Evolutionary conservation across 106 monocot genomes (phyloP).

Genomic region (Phalaenopsis equestris): DNA sequence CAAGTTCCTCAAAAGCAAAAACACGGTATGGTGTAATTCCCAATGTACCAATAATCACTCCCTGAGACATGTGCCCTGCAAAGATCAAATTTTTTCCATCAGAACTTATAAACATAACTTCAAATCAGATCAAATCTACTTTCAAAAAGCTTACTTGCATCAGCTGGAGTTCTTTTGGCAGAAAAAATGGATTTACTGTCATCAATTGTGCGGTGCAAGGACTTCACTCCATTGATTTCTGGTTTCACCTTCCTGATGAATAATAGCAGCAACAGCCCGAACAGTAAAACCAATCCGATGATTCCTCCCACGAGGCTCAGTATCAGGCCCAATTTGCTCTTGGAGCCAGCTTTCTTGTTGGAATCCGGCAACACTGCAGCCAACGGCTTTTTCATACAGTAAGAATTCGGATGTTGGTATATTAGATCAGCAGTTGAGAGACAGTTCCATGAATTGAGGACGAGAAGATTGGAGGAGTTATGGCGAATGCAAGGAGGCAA

Average conservation of each 20-base stretch:
- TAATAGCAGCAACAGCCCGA: slow-evolving; percentile 36
- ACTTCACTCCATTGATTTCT: slow-evolving; percentile 1
- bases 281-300: slow-evolving; percentile 28
- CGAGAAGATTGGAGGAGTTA: slow-evolving; percentile 25
- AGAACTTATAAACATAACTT: background rate
- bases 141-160: slow-evolving; percentile 40
- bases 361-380: slow-evolving; percentile 50
- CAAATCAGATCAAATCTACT: background rate
- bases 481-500: slow-evolving; percentile 46
- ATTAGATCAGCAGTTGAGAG: slow-evolving; percentile 19
- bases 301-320: slow-evolving; percentile 60
- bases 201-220: slow-evolving; percentile 9
- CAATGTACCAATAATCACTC: slow-evolving; percentile 36
- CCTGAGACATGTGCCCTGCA: slow-evolving; percentile 58
- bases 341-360: slow-evolving; percentile 20
- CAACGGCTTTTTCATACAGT: slow-evolving; percentile 52
- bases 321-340: slow-evolving; percentile 37
- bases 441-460: slow-evolving; percentile 68
- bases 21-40: slow-evolving; percentile 46
- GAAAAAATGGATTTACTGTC: slow-evolving; percentile 16
- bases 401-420: slow-evolving; percentile 46
- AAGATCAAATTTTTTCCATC: background rate
- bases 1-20: slow-evolving; percentile 59
- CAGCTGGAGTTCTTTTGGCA: slow-evolving; percentile 35
- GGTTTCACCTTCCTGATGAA: slow-evolving; percentile 29